Evolutionary conservation across 2,329 filamentous ascomycete genomes (phyloP), one percentile per base, ranked within the genome.

Genomic region (Nemania bipapillata): DNA sequence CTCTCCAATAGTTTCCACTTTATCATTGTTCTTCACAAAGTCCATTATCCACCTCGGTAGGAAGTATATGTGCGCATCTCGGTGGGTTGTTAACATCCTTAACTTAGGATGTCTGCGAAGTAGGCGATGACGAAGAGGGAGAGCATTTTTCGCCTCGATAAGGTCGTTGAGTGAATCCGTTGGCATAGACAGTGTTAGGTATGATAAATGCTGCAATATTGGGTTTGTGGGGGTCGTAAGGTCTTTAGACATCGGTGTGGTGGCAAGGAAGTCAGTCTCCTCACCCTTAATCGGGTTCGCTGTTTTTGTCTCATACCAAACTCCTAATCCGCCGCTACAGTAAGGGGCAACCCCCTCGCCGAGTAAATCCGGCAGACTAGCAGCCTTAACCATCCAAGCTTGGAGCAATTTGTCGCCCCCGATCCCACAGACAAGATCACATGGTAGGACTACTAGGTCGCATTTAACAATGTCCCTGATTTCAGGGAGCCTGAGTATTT

Each of bases 51-150:
- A 98, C 73, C 89, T 89, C 0, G 96, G 96, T 73, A 99, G 92
- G 70, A 99, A 89, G 80, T 99, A 99, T 66, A 98, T 91, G 77
- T 98, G 95, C 0, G 95, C 92, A 78, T 98, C 95, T 49, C 96
- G 89, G 78, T 96, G 91, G 3, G 90, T 93, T 15, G 90, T 95
- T 68, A 94, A 85, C 86, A 97, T 91, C 74, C 91, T 91, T 49
- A 97, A 85, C 37, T 89, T 88, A 9, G 92, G 89, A 76, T 97
- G 90, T 72, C 88, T 89, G 66, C 89, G 87, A 12, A 97, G 83
- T 32, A 97, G 85, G 3, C 90, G 89, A 75, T 95, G 91, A 2
- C 95, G 89, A 50, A 97, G 81, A 0, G 92, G 89, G 54, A 94
- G 85, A 12, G 87, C 86, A 70, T 91, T 92, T 73, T 91, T 89